Base-by-base conservation (phyloP, 768 basidiomycete species). In the Russula sp. region DNA sequence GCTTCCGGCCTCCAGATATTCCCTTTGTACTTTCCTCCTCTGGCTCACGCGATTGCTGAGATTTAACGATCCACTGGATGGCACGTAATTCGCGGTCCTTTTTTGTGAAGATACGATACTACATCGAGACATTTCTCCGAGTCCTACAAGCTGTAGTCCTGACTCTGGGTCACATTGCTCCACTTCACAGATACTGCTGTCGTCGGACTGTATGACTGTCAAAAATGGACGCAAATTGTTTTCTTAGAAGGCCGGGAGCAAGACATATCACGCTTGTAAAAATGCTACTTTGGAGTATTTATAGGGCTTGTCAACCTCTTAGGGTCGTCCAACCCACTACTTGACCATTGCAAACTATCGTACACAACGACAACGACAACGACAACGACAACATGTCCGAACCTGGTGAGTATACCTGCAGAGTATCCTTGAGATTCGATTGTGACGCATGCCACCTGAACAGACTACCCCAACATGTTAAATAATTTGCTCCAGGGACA, bases 101-200 rank as follows among this genome's bases (percentile, higher is more conserved):
- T 30, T 50, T 34, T 44, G 38, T 56, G 46, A 50, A 65, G 26
- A 56, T 2, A 6, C 49, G 5, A 54, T 14, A 9, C 48, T 16
- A 32, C 57, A 42, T 56, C 11, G 30, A 5, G 52, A 14, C 3
- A 16, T 65, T 18, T 56, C 9, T 9, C 26, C n/a, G 64, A 36
- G 24, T 44, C 42, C 64, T 16, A 49, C 60, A 54, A 65, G 22
- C 24, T 65, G 64, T 65, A 61, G 64, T 36, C 16, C 59, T 60
- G 16, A 32, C 28, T 20, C 22, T n/a, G 11, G 40, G 13, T 60
- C 54, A 56, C 54, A 3, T n/a, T n/a, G n/a, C 50, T 34, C 24
- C 38, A 59, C n/a, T n/a, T 55, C 63, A 59, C 58, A 42, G 48
- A 42, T 54, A 59, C 64, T 36, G 24, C 36, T 14, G 24, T 18